Base-by-base conservation (phyloP, 2,329 filamentous ascomycete species). In the Leptographium flavum region DNA sequence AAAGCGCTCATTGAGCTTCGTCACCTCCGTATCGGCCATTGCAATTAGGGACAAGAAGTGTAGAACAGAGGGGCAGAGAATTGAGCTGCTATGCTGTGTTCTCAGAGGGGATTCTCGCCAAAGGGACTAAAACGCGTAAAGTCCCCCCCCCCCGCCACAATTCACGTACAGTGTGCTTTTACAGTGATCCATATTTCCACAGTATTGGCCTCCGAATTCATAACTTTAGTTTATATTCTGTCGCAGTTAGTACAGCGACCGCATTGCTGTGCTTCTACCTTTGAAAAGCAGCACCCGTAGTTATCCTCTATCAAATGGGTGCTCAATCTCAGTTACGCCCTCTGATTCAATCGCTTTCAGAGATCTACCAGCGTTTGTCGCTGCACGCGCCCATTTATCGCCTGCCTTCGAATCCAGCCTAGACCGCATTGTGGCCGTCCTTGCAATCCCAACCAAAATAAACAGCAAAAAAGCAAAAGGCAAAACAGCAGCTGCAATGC, bases 1-100 rank as follows among this genome's bases (percentile, higher is more conserved):
- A 76, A 90, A 66, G 68, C 57, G 61, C 53, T 66, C 60, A 49
- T 68, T 69, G 45, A 71, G 55, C 53, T 69, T 64, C 44, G 58
- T 57, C 13, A 61, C 47, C 3, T 55, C 59, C 39, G 60, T 54
- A 43, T 68, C 64, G 35, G 62, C 60, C 65, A 68, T 68, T 38
- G 17, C 31, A 21, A 2, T 39, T 11, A 9, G 19, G 15, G 22
- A 22, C 23, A 15, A 23, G 22, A 15, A 25, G 32, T 15, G n/a
- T 27, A 13, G 25, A 28, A 17, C 37, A 21, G 39, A 31, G 23
- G 13, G 15, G n/a, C 4, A 33, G 14, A 27, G n/a, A 27, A 10
- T 2, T 19, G n/a, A 30, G n/a, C n/a, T n/a, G n/a, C n/a, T n/a
- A 7, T 7, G 8, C 27, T 28, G 27, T 36, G 5, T 21, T 36